Base-by-base conservation (phyloP, 805 yeast species). In the Ogataea siamensis region DNA sequence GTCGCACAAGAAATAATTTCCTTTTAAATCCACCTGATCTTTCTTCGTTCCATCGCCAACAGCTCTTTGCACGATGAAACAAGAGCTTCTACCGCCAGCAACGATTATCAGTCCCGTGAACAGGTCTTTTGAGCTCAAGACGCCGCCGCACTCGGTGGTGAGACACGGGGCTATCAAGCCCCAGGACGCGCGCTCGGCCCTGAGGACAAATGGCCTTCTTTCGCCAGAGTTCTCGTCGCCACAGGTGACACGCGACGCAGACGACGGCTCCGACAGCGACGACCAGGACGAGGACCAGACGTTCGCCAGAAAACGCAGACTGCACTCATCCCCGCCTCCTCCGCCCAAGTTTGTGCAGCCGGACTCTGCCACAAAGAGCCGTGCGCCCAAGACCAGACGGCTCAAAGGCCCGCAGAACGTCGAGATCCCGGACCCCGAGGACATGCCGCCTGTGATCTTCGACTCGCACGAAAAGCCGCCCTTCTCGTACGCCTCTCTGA, bases 401-500 rank as follows among this genome's bases (percentile, higher is more conserved):
- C 26, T 42, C 4, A 61, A 56, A 37, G 57, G 57, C 7, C 63
- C 65, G 2, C 53, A 45, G 29, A 49, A 50, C 27, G 49, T 58
- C 16, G 47, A 50, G 15, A 48, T 66, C 5, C 71, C 71, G 0
- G 52, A 53, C 5, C 68, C 72, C 3, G 55, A 54, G 14, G 62
- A 61, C 37, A 55, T 70, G 66, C 74, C 77, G 4, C 53, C 53
- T 7, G 54, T 72, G 8, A 46, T 50, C 19, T 79, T 80, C 49
- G 77, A 80, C 7, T 75, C 78, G 17, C 43, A 36, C 15, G 49
- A 50, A 3, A 91, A 93, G 60, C 99, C 99, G 2, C 96, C 96
- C 0, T 89, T 80, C 60, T 87, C 96, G 5, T 91, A 91, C 57
- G 99, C 99, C 3, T 82, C 88, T 36, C 71, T 91, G 43, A 91